Conservation (phyloP, 2,329 filamentous ascomycete species). For the Apiospora arundinis region DNA sequence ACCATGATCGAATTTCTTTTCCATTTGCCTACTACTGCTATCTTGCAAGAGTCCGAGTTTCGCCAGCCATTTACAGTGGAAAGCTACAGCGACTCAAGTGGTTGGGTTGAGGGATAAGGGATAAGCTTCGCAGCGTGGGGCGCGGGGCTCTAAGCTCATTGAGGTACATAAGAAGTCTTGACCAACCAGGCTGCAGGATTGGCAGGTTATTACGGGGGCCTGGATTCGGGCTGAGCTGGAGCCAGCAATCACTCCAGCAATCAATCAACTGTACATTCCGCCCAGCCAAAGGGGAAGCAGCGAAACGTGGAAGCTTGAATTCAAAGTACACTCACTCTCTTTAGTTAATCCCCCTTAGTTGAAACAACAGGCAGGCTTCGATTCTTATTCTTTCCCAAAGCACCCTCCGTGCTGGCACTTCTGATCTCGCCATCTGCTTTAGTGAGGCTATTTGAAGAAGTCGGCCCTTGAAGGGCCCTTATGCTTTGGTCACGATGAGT, state of each 20-base stretch:
- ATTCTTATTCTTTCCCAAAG: background rate
- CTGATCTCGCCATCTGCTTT: constrained; percentile 2
- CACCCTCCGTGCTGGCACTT: constrained; percentile 14
- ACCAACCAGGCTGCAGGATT: constrained; percentile 6
- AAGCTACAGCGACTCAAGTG: background rate
- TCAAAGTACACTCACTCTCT: background rate
- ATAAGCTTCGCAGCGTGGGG: constrained; percentile 2
- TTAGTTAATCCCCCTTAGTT: background rate
- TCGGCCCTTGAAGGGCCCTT: constrained; percentile 27
- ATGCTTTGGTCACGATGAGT: constrained; percentile 27
- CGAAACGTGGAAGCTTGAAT: constrained; percentile 10
- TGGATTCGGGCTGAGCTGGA: constrained; percentile 13
- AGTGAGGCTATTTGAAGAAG: constrained; percentile 22
- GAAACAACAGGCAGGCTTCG: background rate
- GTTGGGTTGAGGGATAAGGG: background rate
- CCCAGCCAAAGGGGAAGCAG: constrained; percentile 15
- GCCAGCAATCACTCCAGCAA: background rate
- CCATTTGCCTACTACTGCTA: background rate
- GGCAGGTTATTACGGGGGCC: background rate
- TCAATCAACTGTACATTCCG: constrained; percentile 17
- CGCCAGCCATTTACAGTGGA: background rate
- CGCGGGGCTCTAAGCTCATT: constrained; percentile 5
- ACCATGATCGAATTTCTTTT: background rate
- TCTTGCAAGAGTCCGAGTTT: background rate
- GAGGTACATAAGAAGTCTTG: background rate